These are phyloP conservation scores for Panicum hallii DNA, from an alignment of 202 grass and related monocot species.

Conservation along the genomic window DNA sequence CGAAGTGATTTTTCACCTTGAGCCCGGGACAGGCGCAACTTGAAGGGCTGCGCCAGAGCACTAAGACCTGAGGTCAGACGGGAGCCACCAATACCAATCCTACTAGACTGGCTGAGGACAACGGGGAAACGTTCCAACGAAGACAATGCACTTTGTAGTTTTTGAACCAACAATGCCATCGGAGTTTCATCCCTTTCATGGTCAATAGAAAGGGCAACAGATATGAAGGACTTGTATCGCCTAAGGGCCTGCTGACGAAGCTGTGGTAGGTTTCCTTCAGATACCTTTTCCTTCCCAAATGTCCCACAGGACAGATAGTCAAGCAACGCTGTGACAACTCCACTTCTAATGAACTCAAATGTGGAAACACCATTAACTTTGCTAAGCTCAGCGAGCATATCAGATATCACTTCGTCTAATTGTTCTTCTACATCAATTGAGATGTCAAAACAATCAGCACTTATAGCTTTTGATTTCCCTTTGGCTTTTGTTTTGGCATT, in stretches of 20 bases:
- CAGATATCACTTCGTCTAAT: slow-evolving; percentile 48
- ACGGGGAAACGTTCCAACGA: slow-evolving; percentile 69
- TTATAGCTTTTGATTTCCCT: slow-evolving; percentile 66
- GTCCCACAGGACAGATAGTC: slow-evolving; percentile 70
- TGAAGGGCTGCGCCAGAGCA: slow-evolving; percentile 88
- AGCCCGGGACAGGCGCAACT: slow-evolving; percentile 81
- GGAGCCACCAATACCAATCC: slow-evolving; percentile 61
- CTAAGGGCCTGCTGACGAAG: slow-evolving; percentile 60
- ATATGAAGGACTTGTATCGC: slow-evolving; percentile 65
- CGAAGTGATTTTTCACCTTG: slow-evolving; percentile 91
- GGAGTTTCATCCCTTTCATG: slow-evolving; percentile 41
- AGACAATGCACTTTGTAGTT: slow-evolving; percentile 71
- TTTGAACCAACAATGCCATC: slow-evolving; percentile 63
- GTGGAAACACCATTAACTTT: slow-evolving; percentile 66
- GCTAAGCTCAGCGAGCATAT: slow-evolving; percentile 58
- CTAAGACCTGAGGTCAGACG: slow-evolving; percentile 75
- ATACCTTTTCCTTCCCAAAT: slow-evolving; percentile 62
- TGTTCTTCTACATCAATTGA: slow-evolving; percentile 61
- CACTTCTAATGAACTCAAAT: slow-evolving; percentile 76
- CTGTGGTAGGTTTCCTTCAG: slow-evolving; percentile 55
- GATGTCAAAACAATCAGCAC: slow-evolving; percentile 49
- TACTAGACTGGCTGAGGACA: slow-evolving; percentile 62
- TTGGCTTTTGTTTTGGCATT: slow-evolving; percentile 58
- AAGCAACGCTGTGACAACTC: slow-evolving; percentile 54
- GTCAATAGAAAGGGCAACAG: slow-evolving; percentile 58